Conservation (phyloP, 257 asterid genomes). For the Solanum boliviense region DNA sequence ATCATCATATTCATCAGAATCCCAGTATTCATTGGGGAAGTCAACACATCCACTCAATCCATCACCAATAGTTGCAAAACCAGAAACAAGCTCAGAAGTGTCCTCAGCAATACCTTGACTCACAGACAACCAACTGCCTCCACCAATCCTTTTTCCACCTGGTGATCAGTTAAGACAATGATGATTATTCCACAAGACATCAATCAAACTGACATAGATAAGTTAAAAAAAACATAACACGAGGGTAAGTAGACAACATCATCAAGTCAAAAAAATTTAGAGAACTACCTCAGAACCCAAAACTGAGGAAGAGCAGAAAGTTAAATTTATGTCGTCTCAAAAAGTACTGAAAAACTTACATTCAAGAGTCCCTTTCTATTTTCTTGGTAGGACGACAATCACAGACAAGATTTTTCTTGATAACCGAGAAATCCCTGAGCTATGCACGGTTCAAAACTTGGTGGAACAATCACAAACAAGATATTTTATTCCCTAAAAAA, state of each 20-base stretch:
- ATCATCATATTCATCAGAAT: conserved; percentile 19
- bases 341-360: neutral
- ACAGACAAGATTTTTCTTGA: neutral
- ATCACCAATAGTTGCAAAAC: conserved; percentile 20
- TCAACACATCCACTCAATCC: conserved; percentile 13
- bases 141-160: conserved; percentile 12
- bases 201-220: neutral
- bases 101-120: conserved; percentile 21
- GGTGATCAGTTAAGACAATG: neutral
- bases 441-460: neutral
- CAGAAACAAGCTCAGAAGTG: conserved; percentile 21
- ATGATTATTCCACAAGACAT: neutral
- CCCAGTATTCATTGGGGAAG: conserved; percentile 20
- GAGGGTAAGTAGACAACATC: neutral
- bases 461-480: neutral
- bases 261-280: neutral
- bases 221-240: neutral
- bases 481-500: neutral
- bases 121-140: conserved; percentile 20
- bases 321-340: neutral
- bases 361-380: neutral
- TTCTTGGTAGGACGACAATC: neutral
- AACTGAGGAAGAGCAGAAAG: neutral
- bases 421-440: neutral
- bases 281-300: neutral